phyloP scores from a whole-genome alignment of 495 filamentous ascomycete genomes.

The Xylaria nigripes region DNA sequence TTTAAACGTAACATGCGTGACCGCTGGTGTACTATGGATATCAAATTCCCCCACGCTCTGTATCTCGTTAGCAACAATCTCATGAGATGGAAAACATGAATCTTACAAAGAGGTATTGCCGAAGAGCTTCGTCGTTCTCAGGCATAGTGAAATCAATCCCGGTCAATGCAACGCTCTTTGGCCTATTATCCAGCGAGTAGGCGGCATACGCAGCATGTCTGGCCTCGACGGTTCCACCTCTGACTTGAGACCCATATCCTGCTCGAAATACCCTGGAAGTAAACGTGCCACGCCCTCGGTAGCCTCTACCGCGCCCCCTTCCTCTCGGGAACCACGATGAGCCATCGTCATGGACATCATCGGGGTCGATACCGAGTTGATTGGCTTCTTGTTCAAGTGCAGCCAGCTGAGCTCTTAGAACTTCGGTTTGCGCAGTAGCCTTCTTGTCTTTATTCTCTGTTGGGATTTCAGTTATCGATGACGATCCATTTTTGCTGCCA shows the following conservation, averaged over 20 bases:
- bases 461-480: conserved; percentile 5
- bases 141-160: conserved; percentile 57
- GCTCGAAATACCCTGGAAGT: conserved; percentile 40
- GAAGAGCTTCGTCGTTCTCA: conserved; percentile 72
- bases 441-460: conserved; percentile 16
- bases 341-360: conserved; percentile 35
- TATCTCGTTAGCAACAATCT: conserved; percentile 13
- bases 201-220: conserved; percentile 49
- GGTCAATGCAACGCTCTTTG: conserved; percentile 64
- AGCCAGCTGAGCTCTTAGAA: conserved; percentile 71
- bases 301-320: conserved; percentile 26
- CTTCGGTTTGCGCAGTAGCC: conserved; percentile 35
- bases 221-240: conserved; percentile 41
- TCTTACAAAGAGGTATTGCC: conserved; percentile 79
- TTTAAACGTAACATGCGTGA: conserved; percentile 67
- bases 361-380: conserved; percentile 63
- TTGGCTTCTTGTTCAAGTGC: conserved; percentile 79
- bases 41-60: conserved; percentile 78
- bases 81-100: not conserved
- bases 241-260: conserved; percentile 49
- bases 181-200: conserved; percentile 79
- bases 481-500: conserved; percentile 29
- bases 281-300: conserved; percentile 38
- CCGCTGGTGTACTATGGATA: conserved; percentile 57
- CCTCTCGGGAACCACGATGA: conserved; percentile 29